Evolutionary conservation across 805 yeast genomes (phyloP).

Genomic region (Wickerhamiella kazuoi): DNA sequence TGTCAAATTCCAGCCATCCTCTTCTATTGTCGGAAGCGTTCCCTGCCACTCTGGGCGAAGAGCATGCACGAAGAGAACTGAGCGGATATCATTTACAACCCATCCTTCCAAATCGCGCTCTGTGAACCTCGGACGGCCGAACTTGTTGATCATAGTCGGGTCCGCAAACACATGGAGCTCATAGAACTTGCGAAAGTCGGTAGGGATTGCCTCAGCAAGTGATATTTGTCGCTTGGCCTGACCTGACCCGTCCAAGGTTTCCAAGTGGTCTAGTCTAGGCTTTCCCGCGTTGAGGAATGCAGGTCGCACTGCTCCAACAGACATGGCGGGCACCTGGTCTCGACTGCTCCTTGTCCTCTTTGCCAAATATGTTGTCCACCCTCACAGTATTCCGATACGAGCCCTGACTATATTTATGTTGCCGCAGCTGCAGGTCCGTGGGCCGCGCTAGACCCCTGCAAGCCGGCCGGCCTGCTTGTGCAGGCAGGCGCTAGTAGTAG

Average conservation of each 20-base stretch:
- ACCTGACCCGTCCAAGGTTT: not conserved
- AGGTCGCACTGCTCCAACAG: no score
- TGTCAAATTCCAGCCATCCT: conserved; percentile 28
- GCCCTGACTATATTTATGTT: no score
- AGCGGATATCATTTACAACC: conserved; percentile 53
- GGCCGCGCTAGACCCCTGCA: no score
- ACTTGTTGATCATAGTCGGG: not conserved
- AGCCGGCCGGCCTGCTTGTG: no score
- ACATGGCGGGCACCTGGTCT: no score
- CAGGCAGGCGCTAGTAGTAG: no score
- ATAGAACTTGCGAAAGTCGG: not conserved
- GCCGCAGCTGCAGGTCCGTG: no score
- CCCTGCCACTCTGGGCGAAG: conserved; percentile 39
- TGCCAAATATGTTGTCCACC: no score
- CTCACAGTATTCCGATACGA: no score
- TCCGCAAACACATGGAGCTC: not conserved
- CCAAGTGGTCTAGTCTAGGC: no score
- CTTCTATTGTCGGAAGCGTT: conserved; percentile 26
- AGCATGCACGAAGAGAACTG: conserved; percentile 37
- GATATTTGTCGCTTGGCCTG: not conserved
- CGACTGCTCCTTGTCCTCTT: no score
- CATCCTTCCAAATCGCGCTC: conserved; percentile 48
- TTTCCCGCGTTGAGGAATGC: no score
- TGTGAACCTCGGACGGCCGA: conserved; percentile 15
- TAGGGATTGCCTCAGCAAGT: not conserved